Evolutionary conservation across 768 basidiomycete genomes (phyloP), one percentile per base, ranked within the genome.

Genomic region (Amanita jacksonii): DNA sequence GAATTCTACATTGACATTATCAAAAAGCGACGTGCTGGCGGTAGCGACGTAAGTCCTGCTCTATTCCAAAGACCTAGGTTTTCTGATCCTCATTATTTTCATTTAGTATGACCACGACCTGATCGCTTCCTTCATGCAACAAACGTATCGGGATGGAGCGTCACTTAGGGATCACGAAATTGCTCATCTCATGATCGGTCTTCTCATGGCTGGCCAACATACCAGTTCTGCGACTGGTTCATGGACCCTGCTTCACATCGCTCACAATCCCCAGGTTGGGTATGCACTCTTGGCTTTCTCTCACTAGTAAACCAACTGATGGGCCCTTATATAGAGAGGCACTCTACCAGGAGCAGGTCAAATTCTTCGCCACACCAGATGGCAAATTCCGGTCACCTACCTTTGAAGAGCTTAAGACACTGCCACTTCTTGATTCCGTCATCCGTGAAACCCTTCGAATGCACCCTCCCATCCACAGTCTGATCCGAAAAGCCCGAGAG

Each of bases 161-260:
- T 57, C 70, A 2, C 72, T 98, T 31, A 74, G 71, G 49, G 92
- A 99, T 57, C 81, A 85, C 52, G 90, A 98, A 62, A 85, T 98
- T 48, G 92, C 96, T 0, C 96, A 98, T 59, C 93, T 99, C 58
- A 81, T 99, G 84, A 99, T 97, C 56, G 96, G 96, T 12, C 76
- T 99, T 36, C 80, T 99, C 51, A 98, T 99, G 96, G 96, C 96
- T 34, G 96, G 96, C 30, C 96, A 99, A 66, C 96, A 99, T 64
- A 99, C 96, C 0, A 89, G 86, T 54, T 96, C 96, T 10, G 83
- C 96, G 2, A 84, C 89, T 16, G 81, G 81, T 24, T 83, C 91
- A 8, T 99, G 96, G 96, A 60, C 81, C 12, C 70, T 98, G 30
- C 76, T 97, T 33, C 90, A 96, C 56, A 61, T 98, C 23, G 94